phyloP scores from a whole-genome alignment of 225 moss, liverwort and hornwort species.

The Sphagnum contortum region DNA sequence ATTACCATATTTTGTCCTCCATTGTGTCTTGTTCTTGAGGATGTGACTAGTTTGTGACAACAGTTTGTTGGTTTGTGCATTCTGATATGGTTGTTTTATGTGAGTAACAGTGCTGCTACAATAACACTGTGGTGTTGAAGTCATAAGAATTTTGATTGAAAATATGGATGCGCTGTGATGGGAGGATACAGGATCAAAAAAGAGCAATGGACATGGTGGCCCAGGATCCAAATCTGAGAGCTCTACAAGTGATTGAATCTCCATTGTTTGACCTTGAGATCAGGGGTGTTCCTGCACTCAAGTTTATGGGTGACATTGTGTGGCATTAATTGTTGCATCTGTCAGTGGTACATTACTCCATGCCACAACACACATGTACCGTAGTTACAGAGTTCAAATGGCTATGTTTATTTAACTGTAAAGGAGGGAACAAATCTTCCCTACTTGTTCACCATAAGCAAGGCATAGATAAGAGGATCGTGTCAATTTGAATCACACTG shows the following conservation, averaged over 20 bases:
- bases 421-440: not conserved
- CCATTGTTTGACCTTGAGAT: constrained; percentile 87
- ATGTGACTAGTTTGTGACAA: not conserved
- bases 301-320: constrained; percentile 77
- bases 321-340: constrained; percentile 32
- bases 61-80: not conserved
- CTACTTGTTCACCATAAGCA: not conserved
- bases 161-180: too few species aligned
- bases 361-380: not conserved
- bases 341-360: not conserved
- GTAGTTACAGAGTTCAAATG: not conserved
- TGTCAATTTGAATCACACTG: too few species aligned
- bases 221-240: constrained; percentile 39
- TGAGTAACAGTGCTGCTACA: too few species aligned
- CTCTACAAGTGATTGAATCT: constrained; percentile 56
- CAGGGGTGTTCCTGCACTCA: constrained; percentile 79
- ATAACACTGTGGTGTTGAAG: too few species aligned
- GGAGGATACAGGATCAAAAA: constrained; percentile 63
- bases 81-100: too few species aligned
- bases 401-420: constrained; percentile 1
- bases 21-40: too few species aligned
- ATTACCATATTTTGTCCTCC: too few species aligned
- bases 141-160: too few species aligned
- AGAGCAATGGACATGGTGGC: constrained; percentile 67
- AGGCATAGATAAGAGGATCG: too few species aligned